Evolutionary conservation across 179 eudicot genomes (phyloP).

Genomic region (Patellifolia procumbens): DNA sequence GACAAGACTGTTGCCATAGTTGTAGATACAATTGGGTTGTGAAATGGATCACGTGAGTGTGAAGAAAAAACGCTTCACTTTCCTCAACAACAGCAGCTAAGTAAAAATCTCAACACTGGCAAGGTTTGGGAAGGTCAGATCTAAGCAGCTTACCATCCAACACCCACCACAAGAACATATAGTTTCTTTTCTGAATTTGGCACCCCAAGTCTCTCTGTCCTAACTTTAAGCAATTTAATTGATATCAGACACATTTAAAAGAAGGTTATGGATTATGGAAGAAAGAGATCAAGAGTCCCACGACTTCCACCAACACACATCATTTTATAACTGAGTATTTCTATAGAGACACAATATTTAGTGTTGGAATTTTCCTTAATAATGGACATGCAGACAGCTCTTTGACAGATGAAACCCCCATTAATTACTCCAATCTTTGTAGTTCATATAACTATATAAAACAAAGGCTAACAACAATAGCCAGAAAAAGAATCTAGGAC

Average conservation of each 20-base stretch:
- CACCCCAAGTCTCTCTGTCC: neutral
- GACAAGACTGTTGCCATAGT: neutral
- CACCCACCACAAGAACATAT: neutral
- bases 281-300: neutral
- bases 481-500: neutral
- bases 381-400: neutral
- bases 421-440: neutral
- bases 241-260: neutral
- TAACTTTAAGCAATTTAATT: neutral
- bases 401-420: neutral
- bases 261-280: neutral
- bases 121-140: neutral
- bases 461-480: neutral
- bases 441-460: neutral
- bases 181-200: neutral
- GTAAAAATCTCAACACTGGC: neutral
- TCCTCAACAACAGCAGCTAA: neutral
- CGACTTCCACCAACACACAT: neutral
- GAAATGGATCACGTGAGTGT: neutral
- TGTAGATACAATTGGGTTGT: neutral
- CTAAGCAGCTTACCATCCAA: neutral
- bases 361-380: neutral
- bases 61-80: neutral
- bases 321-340: neutral
- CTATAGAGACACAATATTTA: neutral